These are phyloP conservation scores for Parietaria judaica DNA, from an alignment of 306 rosid species.

Conservation along the genomic window DNA sequence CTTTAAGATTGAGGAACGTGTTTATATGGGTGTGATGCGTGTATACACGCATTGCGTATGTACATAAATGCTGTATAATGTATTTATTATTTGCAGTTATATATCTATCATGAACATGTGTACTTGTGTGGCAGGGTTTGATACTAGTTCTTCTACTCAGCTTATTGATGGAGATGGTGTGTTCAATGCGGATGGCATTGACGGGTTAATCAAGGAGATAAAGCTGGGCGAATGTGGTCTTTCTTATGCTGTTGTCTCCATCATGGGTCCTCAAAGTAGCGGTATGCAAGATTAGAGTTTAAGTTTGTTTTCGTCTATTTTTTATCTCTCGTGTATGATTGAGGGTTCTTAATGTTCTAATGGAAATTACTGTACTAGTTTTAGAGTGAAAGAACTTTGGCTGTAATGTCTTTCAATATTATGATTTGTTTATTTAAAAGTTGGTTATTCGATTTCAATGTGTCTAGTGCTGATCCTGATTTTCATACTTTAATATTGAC, in stretches of 20 bases:
- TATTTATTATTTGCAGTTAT: background rate
- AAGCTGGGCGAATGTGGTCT: slow-evolving; percentile 88
- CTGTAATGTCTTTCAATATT: background rate
- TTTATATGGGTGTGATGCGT: background rate
- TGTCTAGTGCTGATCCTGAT: background rate
- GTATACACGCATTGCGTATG: too few species aligned
- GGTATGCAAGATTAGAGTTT: slow-evolving; percentile 50
- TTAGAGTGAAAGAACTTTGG: too few species aligned
- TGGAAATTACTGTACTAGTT: too few species aligned
- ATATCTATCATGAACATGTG: slow-evolving; percentile 19
- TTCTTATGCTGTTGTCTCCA: slow-evolving; percentile 88
- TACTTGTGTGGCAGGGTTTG: slow-evolving; percentile 38
- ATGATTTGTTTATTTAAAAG: background rate
- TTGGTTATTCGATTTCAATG: background rate
- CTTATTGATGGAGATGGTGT: slow-evolving; percentile 88
- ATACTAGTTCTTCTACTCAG: slow-evolving; percentile 61
- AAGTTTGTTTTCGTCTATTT: background rate
- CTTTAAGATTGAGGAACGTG: background rate
- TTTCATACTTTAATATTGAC: slow-evolving; percentile 21
- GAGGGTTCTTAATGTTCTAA: too few species aligned
- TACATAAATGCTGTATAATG: background rate
- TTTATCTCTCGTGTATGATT: background rate
- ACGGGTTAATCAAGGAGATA: slow-evolving; percentile 66
- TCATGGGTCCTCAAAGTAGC: slow-evolving; percentile 99
- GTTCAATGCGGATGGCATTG: slow-evolving; percentile 68